These are phyloP conservation scores for Helotiales sp. DNA, from an alignment of 2,329 filamentous ascomycete species.

Conservation along the genomic window DNA sequence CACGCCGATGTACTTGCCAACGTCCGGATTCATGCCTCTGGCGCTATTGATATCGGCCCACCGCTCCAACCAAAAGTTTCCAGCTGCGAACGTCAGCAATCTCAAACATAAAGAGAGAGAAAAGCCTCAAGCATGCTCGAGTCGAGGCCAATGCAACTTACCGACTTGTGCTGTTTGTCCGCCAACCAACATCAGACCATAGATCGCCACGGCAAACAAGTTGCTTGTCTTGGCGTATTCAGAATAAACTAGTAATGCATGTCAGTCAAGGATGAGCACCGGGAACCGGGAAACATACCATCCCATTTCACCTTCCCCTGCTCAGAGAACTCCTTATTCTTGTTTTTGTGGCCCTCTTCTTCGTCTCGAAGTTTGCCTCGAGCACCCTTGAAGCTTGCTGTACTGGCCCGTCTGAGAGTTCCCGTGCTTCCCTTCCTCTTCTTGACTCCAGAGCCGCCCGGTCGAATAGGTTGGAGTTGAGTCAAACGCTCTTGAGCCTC, in stretches of 20 bases:
- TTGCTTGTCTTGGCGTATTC: constrained; percentile 98
- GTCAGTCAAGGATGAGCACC: constrained; percentile 30
- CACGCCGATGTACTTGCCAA: constrained; percentile 90
- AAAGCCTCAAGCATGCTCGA: not conserved
- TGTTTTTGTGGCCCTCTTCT: constrained; percentile 75
- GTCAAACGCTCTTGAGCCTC: constrained; percentile 78
- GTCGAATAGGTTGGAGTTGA: constrained; percentile 77
- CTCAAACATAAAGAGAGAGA: constrained; percentile 3
- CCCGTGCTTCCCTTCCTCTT: constrained; percentile 71
- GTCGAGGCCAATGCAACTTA: constrained; percentile 46
- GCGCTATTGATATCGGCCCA: constrained; percentile 84
- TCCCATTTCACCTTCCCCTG: constrained; percentile 98
- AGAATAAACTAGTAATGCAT: constrained; percentile 66
- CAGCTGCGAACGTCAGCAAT: constrained; percentile 54
- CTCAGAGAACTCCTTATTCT: constrained; percentile 83
- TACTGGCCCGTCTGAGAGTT: constrained; percentile 87
- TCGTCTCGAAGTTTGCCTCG: constrained; percentile 86
- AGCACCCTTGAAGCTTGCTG: constrained; percentile 85
- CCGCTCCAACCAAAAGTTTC: constrained; percentile 89
- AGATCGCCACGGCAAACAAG: constrained; percentile 79
- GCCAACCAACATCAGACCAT: constrained; percentile 75
- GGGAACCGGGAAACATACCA: constrained; percentile 43
- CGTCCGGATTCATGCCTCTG: constrained; percentile 69
- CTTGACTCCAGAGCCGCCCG: constrained; percentile 55
- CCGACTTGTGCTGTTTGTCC: constrained; percentile 84